phyloP scores from a whole-genome alignment of 768 basidiomycete species.

The Boletus insuetus region DNA sequence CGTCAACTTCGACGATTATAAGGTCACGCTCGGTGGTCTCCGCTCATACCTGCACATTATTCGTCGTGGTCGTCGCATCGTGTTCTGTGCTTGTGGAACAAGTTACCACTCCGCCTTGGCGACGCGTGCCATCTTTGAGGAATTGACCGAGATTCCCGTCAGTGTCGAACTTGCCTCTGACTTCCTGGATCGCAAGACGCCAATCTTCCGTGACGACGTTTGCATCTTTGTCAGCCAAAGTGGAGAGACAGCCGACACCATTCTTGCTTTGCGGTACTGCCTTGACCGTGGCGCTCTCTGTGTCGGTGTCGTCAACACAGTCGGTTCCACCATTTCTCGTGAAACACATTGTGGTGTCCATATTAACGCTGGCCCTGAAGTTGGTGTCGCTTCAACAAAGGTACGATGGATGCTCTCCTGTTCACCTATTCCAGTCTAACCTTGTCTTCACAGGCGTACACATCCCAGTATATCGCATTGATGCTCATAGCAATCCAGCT shows the following conservation, averaged over 20 bases:
- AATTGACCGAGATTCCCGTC: slow-evolving; percentile 97
- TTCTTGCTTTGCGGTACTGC: slow-evolving; percentile 94
- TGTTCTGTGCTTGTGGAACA: slow-evolving; percentile 98
- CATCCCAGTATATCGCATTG: slow-evolving; percentile 97
- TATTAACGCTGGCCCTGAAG: slow-evolving; percentile 98
- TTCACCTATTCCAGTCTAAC: background rate
- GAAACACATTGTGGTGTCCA: slow-evolving; percentile 99
- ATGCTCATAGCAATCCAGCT: slow-evolving; percentile 99
- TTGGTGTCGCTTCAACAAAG: slow-evolving; percentile 99
- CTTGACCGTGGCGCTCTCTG: slow-evolving; percentile 94
- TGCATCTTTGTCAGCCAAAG: slow-evolving; percentile 96
- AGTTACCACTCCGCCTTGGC: slow-evolving; percentile 97
- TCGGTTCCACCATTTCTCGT: slow-evolving; percentile 95
- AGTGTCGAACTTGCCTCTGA: slow-evolving; percentile 96
- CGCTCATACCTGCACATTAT: slow-evolving; percentile 95
- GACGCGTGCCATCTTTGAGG: slow-evolving; percentile 96
- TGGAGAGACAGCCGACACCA: slow-evolving; percentile 98
- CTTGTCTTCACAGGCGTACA: slow-evolving; percentile 68
- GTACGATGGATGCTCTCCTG: slow-evolving; percentile 29
- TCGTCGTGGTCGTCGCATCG: slow-evolving; percentile 88
- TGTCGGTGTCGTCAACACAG: slow-evolving; percentile 97
- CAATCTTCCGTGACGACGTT: slow-evolving; percentile 98
- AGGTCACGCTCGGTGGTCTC: slow-evolving; percentile 92
- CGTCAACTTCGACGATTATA: slow-evolving; percentile 93
- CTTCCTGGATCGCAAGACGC: slow-evolving; percentile 98